phyloP scores from a whole-genome alignment of 1,284 basidiomycete genomes.

The Fomitiporia mediterranea region DNA sequence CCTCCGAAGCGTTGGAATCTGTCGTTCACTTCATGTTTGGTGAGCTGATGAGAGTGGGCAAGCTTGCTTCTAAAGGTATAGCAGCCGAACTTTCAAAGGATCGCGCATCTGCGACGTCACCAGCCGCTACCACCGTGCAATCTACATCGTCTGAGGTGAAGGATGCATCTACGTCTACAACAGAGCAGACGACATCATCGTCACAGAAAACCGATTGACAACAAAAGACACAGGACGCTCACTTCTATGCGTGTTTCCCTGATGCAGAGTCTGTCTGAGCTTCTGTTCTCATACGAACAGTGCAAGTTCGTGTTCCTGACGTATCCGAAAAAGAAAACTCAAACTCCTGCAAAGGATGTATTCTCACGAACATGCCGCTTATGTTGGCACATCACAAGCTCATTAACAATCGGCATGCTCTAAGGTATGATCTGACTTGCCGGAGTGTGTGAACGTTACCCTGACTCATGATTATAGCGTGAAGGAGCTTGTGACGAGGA shows the following conservation, averaged over 20 bases:
- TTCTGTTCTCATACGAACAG: slow-evolving; percentile 88
- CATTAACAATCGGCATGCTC: slow-evolving; percentile 82
- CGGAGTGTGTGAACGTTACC: neutral
- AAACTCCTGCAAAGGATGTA: slow-evolving; percentile 58
- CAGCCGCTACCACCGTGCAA: slow-evolving; percentile 7
- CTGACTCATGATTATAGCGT: slow-evolving; percentile 46
- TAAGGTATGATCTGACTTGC: slow-evolving; percentile 52
- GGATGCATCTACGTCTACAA: too few species aligned
- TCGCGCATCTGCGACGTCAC: slow-evolving; percentile 19
- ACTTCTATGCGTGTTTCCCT: slow-evolving; percentile 79
- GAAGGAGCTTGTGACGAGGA: slow-evolving; percentile 74
- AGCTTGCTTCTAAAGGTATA: slow-evolving; percentile 34
- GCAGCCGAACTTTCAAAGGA: slow-evolving; percentile 16
- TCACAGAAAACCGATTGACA: neutral
- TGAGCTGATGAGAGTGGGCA: slow-evolving; percentile 65
- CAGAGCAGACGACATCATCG: neutral
- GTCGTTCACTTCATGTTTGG: slow-evolving; percentile 69
- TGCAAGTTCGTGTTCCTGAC: slow-evolving; percentile 89
- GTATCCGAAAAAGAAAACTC: slow-evolving; percentile 65
- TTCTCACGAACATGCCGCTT: slow-evolving; percentile 72
- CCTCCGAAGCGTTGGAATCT: slow-evolving; percentile 53
- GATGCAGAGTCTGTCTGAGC: slow-evolving; percentile 89
- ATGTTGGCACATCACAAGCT: slow-evolving; percentile 90
- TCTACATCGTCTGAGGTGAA: neutral
- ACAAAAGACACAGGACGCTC: slow-evolving; percentile 15